These are phyloP conservation scores for Pilatotrama ljubarskyi DNA, from an alignment of 768 basidiomycete genomes.

Conservation along the genomic window DNA sequence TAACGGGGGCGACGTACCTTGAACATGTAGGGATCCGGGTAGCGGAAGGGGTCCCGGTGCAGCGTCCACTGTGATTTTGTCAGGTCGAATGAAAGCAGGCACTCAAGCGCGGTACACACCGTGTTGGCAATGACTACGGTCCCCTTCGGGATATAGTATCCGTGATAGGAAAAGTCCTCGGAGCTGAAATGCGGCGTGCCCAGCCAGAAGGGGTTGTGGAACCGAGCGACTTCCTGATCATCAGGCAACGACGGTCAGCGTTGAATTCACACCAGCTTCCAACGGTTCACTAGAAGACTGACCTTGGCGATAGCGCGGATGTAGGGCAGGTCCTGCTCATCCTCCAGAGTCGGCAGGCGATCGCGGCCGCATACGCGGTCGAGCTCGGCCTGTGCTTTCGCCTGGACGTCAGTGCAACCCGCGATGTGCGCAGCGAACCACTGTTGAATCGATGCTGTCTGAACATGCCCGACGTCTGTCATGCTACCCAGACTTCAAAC, in stretches of 20 bases:
- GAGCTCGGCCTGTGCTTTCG: slow-evolving; percentile 31
- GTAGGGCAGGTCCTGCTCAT: slow-evolving; percentile 29
- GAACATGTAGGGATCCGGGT: slow-evolving; percentile 42
- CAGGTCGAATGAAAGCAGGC: not conserved
- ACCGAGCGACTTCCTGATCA: slow-evolving; percentile 25
- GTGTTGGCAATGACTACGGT: slow-evolving; percentile 31
- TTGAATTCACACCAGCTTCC: not conserved
- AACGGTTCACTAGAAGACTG: not conserved
- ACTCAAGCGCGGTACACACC: not conserved
- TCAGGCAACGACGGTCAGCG: not conserved
- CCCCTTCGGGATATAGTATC: slow-evolving; percentile 33
- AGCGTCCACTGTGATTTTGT: slow-evolving; percentile 17
- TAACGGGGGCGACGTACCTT: slow-evolving; percentile 21
- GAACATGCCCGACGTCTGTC: too few species aligned
- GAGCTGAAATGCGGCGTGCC: slow-evolving; percentile 32
- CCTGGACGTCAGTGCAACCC: slow-evolving; percentile 29
- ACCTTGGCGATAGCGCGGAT: slow-evolving; percentile 32
- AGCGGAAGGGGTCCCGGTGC: slow-evolving; percentile 34
- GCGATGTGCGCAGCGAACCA: slow-evolving; percentile 33
- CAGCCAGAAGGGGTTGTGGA: slow-evolving; percentile 32
- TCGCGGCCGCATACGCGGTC: slow-evolving; percentile 28
- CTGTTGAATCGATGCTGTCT: slow-evolving; percentile 38
- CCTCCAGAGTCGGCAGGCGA: slow-evolving; percentile 25
- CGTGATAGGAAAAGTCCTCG: slow-evolving; percentile 34
- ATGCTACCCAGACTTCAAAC: too few species aligned